Base-by-base conservation (phyloP, 2,329 filamentous ascomycete species). In the Colletotrichum truncatum region DNA sequence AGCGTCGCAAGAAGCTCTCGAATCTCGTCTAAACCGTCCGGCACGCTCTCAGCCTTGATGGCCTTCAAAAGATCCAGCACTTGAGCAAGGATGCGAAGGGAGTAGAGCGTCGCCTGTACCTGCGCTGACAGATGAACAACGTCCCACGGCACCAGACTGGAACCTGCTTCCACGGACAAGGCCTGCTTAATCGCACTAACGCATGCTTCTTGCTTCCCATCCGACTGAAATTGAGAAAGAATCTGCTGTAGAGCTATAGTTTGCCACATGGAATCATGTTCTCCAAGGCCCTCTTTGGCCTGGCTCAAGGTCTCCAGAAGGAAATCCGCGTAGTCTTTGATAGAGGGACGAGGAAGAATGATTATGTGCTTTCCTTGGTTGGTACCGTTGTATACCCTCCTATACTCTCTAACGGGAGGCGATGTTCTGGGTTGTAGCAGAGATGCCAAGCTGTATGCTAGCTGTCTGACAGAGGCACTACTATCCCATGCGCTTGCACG, bases 51-150 rank as follows among this genome's bases (percentile, higher is more conserved):
- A 6, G 39, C n/a, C 18, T 52, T 32, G 3, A 38, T 58, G 16
- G 73, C 48, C 1, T 69, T 67, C 2, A 80, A 54, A 8, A 79
- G 71, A 23, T 78, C 77, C 3, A 85, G 67, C 4, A 88, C 73
- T 71, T 89, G 87, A 64, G 77, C 76, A 18, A 85, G 72, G 66
- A 88, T 85, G 43, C 88, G 82, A 1, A 91, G 72, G 1, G 89
- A 91, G 71, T 91, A 92, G 6, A 87, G 75, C 1, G 83, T 80
- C 4, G 86, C 86, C 57, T 90, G 86, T 0, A 88, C 74, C 67
- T 90, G 87, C 0, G 89, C 88, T 8, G 82, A 74, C 49, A 91
- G 80, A 70, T 93, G 90, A 43, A 91, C 75, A 16, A 84, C 77
- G 9, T 84, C 79, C 91, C 90, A 92, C 2, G 69, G 74, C 49